Evolutionary conservation across 768 basidiomycete species (phyloP), one percentile per base, ranked within the genome.

Genomic region (Lactifluus pinguis): DNA sequence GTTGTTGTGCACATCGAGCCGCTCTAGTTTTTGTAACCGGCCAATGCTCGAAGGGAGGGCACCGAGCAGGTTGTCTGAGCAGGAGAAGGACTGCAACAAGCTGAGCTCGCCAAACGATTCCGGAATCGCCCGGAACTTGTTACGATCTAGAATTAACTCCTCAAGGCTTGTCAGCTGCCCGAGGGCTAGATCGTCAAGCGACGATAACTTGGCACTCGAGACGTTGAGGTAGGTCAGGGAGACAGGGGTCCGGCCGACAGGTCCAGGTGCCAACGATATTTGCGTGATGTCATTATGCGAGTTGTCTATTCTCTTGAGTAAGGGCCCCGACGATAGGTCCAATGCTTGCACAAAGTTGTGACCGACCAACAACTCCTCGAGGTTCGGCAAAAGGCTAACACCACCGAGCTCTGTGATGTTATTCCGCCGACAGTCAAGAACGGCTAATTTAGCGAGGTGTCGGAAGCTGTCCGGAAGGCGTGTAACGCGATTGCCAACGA

Each of bases 231-330:
- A 78, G 3, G 86, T 89, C 38, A 98, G 79, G 14, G 80, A 74
- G 60, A 80, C 84, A 0, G 81, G 76, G n/a, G 47, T 54, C 13
- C 72, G 72, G 9, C 69, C 74, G 1, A 77, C 63, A 5, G 84
- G 79, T 25, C 77, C 80, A 34, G 77, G 82, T 25, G 77, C 76
- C 42, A 87, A 78, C 49, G 79, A 83, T 62, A 93, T 78, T 51
- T 86, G 83, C 0, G 90, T 94, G 65, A 95, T 89, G 66, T 95
- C 91, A 71, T 98, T 99, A 71, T 90, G 81, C 1, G 89, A 88
- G 0, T 86, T 86, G 67, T 89, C 85, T 38, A 98, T 76, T 19
- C 76, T 77, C 39, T 77, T 79, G 55, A 93, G 72, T 51, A 76
- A 76, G 0, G 87, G 80, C 1, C 91, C 89, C 32, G 91, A 73